Percentiles rank a stretch among this genome's conserved stretches.
Conservation (phyloP, 805 yeast genomes). For the Grigorovia transvaalensis region DNA sequence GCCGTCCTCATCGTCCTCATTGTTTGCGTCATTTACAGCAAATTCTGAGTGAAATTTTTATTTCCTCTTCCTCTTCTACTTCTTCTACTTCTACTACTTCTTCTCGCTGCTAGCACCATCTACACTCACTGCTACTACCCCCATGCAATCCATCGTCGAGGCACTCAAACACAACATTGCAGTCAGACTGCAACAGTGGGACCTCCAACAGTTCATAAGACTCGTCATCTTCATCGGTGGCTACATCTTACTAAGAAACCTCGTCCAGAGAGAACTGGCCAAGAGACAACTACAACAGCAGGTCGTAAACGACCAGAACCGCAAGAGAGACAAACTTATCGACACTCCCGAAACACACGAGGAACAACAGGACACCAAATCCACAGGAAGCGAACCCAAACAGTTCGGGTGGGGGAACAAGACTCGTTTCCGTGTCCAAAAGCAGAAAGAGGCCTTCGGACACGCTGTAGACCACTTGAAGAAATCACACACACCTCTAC, state of each 20-base stretch:
- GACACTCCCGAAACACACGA: constrained; percentile 34
- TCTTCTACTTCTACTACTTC: not conserved
- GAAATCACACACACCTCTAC: constrained; percentile 29
- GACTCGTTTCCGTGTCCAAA: constrained; percentile 50
- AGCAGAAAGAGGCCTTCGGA: constrained; percentile 45
- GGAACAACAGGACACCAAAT: constrained; percentile 25
- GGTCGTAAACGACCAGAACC: constrained; percentile 21
- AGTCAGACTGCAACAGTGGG: constrained; percentile 3
- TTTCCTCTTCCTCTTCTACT: not conserved
- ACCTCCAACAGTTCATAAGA: constrained; percentile 13
- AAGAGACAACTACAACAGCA: constrained; percentile 44
- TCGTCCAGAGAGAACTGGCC: constrained; percentile 47
- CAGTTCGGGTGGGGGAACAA: constrained; percentile 73
- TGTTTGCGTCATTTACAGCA: constrained; percentile 71
- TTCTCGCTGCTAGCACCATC: not conserved
- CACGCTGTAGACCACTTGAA: constrained; percentile 35
- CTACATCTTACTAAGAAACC: constrained; percentile 47
- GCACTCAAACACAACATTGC: not conserved
- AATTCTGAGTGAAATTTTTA: constrained; percentile 38
- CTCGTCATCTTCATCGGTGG: constrained; percentile 47
- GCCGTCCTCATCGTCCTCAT: constrained; percentile 77
- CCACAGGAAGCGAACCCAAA: constrained; percentile 25
- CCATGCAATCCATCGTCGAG: not conserved
- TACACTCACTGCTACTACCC: not conserved
- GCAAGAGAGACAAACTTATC: constrained; percentile 27